Evolutionary conservation across 768 basidiomycete genomes (phyloP).

Genomic region (Amanita subjunquillea): DNA sequence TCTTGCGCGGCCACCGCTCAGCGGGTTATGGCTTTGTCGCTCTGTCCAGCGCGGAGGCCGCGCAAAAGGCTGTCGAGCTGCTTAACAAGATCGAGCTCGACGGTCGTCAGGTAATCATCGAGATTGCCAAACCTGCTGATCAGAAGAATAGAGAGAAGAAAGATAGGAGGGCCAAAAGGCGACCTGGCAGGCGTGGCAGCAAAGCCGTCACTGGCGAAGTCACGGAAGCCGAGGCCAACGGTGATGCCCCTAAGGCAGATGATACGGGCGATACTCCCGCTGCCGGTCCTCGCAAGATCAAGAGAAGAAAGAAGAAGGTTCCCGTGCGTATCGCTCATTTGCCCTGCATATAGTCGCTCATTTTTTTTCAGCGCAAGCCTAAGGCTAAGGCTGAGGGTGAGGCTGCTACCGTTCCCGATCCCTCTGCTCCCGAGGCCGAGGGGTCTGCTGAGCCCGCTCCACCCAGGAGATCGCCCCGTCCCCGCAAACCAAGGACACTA

Average conservation of each 20-base stretch:
- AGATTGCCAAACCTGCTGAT: conserved; percentile 86
- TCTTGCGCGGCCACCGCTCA: conserved; percentile 75
- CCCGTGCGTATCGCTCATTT: conserved; percentile 31
- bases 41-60: conserved; percentile 70
- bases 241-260: conserved; percentile 55
- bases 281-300: conserved; percentile 67
- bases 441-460: conserved; percentile 24
- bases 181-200: conserved; percentile 76
- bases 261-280: conserved; percentile 41
- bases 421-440: conserved; percentile 25
- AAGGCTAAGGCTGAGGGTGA: conserved; percentile 34
- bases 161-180: conserved; percentile 71
- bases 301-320: conserved; percentile 76
- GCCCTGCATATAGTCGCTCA: conserved; percentile 11
- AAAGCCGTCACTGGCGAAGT: conserved; percentile 86
- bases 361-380: conserved; percentile 41
- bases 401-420: conserved; percentile 16
- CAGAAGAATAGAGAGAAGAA: conserved; percentile 79
- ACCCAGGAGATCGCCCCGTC: conserved; percentile 38
- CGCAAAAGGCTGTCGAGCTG: conserved; percentile 73
- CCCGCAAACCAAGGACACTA: conserved; percentile 46
- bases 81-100: conserved; percentile 88
- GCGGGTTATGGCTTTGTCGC: conserved; percentile 94
- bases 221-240: conserved; percentile 83
- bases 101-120: conserved; percentile 80